Base-by-base conservation (phyloP, 2,329 filamentous ascomycete genomes). In the Colletotrichum sp. region DNA sequence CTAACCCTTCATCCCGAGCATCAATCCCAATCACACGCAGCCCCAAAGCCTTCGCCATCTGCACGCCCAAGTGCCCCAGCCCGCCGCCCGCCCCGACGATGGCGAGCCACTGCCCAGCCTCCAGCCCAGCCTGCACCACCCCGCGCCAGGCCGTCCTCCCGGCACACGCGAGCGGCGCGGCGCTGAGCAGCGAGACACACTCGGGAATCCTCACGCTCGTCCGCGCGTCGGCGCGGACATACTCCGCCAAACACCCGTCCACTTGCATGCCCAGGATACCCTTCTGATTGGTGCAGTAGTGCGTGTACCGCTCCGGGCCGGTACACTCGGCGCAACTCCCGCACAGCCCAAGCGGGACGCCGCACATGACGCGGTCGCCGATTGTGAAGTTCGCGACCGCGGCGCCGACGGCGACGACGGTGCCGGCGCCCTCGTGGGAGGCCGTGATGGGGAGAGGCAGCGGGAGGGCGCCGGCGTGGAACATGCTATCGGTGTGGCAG, bases 11-110 rank as follows among this genome's bases (percentile, higher is more conserved):
- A 65, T 91, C 89, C 55, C 90, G 81, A 1, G 90, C 90, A 80
- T 96, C 94, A 78, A 96, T 94, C 75, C 92, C 94, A 79, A 96
- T 92, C 69, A 91, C 87, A 69, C 90, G 88, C 66, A 96, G 85
- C 70, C 94, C 94, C 94, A 96, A 95, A 12, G 94, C 95, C 83
- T 92, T 93, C 38, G 94, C 94, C 83, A 96, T 96, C 85, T 96
- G 95, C 79, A 92, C 88, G 9, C 93, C 94, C 77, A 96, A 87
- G 36, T 81, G 78, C 36, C 94, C 94, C 56, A 96, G 88, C 74
- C 94, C 94, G 83, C 94, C 94, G 77, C 94, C 94, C 24, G 94
- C 94, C 81, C 94, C 94, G 69, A 94, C 92, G 77, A 96, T 92
- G 71, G 93, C 93, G 32, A 96, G 90, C 58, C 89, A 93, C 83